Evolutionary conservation across 148 eudicot species (phyloP).

Genomic region (Linanthus parryae): DNA sequence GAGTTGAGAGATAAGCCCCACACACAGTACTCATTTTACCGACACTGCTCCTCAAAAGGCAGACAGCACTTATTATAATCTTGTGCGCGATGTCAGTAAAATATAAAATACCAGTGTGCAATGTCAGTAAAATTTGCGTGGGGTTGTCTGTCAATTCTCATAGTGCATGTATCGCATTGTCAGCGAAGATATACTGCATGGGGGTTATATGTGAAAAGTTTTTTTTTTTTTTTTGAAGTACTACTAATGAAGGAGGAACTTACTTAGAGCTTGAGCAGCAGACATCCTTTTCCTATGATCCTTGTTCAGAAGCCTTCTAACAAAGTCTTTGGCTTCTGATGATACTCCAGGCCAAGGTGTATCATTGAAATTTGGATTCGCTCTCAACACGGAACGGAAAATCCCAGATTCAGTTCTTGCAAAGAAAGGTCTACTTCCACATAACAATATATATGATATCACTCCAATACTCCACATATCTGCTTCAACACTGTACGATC

Average conservation of each 20-base stretch:
- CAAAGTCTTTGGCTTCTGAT: constrained; percentile 85
- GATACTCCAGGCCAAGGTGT: constrained; percentile 89
- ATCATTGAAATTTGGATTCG: constrained; percentile 85
- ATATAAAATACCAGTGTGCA: no score
- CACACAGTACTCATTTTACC: no score
- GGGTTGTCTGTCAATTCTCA: no score
- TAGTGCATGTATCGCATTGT: no score
- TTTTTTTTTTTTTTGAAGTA: no score
- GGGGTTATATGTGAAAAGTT: no score
- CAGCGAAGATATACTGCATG: no score
- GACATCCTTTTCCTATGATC: constrained; percentile 98
- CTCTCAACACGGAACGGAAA: constrained; percentile 82
- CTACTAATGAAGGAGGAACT: constrained; percentile 16
- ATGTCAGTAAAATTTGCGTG: no score
- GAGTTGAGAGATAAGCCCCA: no score
- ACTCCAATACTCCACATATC: constrained; percentile 99
- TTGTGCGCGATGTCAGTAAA: no score
- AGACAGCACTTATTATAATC: no score
- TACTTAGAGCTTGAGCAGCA: constrained; percentile 93
- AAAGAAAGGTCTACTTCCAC: constrained; percentile 98
- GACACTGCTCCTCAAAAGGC: no score
- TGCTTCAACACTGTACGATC: constrained; percentile 85
- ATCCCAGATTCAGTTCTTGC: constrained; percentile 98
- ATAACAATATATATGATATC: constrained; percentile 84
- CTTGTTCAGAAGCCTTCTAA: constrained; percentile 78